Evolutionary conservation across 106 monocot genomes (phyloP).

Genomic region (Dendrobium chrysotoxum): DNA sequence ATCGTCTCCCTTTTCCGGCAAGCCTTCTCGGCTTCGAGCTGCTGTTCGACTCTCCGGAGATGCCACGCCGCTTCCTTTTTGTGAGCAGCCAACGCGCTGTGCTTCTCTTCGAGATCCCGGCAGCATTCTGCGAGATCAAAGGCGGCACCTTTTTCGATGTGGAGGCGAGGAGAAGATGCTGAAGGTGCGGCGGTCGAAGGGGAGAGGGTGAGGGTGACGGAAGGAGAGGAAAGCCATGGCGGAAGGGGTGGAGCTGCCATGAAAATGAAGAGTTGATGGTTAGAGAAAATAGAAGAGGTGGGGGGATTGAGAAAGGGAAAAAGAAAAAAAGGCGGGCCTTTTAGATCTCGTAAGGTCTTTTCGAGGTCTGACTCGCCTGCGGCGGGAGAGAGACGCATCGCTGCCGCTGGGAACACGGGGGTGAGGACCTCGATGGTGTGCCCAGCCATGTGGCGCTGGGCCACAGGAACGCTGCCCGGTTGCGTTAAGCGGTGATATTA

Average conservation of each 20-base stretch:
- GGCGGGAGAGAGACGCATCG: constrained; percentile 6
- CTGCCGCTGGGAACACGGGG: constrained; percentile 7
- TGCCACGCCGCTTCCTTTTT: constrained; percentile 78
- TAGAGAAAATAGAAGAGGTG: background rate
- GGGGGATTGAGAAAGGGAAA: background rate
- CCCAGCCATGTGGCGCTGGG: background rate
- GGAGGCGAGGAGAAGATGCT: background rate
- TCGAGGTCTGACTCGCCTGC: background rate
- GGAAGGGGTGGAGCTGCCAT: constrained; percentile 48
- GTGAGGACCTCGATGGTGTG: background rate
- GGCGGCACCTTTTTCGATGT: background rate
- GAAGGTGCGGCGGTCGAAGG: constrained; percentile 9
- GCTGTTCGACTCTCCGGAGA: constrained; percentile 66
- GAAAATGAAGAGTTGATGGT: background rate
- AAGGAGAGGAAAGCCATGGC: constrained; percentile 43
- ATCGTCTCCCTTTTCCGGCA: constrained; percentile 59
- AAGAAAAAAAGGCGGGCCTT: background rate
- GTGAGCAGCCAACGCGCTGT: constrained; percentile 54
- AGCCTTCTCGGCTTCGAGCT: constrained; percentile 78
- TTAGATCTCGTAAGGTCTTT: background rate
- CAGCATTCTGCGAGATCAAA: constrained; percentile 56
- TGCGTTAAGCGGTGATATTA: no score
- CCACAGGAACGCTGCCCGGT: background rate
- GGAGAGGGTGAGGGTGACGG: constrained; percentile 35
- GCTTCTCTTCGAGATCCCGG: constrained; percentile 69